Conservation (phyloP, 768 basidiomycete species). For the Rhodotorula graminis region DNA sequence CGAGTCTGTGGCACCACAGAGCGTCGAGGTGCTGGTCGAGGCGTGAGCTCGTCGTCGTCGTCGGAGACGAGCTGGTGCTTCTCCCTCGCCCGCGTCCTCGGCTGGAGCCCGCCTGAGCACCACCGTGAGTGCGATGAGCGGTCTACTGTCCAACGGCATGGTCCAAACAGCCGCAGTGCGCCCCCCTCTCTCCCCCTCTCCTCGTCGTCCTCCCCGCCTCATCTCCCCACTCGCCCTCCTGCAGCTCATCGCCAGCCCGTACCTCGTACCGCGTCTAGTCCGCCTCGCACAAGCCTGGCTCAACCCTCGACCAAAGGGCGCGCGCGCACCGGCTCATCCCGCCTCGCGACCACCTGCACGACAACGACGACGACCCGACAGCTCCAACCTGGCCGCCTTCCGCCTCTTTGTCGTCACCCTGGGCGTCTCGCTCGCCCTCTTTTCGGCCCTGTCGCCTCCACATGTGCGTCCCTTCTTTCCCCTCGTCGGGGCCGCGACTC, state of each 20-base stretch:
- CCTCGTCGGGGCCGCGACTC: too few relatives aligned
- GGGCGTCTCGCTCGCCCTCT: constrained; percentile 14
- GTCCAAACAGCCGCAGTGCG: constrained; percentile 13
- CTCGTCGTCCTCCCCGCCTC: background rate
- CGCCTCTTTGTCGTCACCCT: constrained; percentile 24
- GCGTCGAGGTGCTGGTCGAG: too few relatives aligned
- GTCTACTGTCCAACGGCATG: background rate
- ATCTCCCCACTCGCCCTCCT: background rate
- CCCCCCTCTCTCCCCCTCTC: background rate
- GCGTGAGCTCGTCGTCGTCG: too few relatives aligned
- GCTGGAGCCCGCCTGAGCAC: background rate
- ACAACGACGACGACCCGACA: background rate
- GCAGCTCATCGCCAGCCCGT: constrained; percentile 19
- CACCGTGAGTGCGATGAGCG: background rate
- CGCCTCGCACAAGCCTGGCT: background rate
- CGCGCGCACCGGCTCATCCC: background rate
- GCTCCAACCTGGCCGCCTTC: constrained; percentile 3
- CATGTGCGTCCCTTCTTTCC: constrained; percentile 12
- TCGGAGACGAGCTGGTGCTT: too few relatives aligned
- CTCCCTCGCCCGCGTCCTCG: too few relatives aligned
- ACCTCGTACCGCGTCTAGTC: constrained; percentile 13
- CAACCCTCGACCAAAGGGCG: constrained; percentile 14
- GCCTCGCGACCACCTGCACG: too few relatives aligned
- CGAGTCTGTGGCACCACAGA: too few relatives aligned
- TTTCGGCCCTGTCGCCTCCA: constrained; percentile 10